These are phyloP conservation scores for Gigaspora rosea DNA, from an alignment of 192 early-diverging fungal genomes.

Conservation along the genomic window DNA sequence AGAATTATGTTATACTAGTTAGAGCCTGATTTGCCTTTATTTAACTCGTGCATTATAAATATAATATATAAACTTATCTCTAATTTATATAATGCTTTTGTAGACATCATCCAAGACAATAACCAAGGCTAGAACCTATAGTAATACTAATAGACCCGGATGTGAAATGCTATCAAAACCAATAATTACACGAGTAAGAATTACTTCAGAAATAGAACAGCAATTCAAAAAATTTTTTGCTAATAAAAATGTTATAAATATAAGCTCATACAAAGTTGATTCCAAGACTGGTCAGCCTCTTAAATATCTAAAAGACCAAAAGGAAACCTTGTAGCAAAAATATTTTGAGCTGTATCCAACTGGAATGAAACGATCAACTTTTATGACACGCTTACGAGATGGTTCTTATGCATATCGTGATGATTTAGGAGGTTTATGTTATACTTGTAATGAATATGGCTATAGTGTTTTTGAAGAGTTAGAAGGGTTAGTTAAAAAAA, in stretches of 20 bases:
- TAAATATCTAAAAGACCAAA: slow-evolving; percentile 9
- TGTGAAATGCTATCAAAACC: neutral
- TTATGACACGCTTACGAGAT: neutral
- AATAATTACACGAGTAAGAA: slow-evolving; percentile 3
- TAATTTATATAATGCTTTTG: neutral
- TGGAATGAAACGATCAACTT: slow-evolving; percentile 5
- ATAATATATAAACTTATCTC: too few relatives aligned
- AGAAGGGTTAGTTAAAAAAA: neutral
- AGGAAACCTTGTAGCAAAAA: neutral
- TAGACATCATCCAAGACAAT: neutral
- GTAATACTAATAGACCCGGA: neutral
- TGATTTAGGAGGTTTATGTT: slow-evolving; percentile 9
- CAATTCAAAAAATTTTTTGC: slow-evolving; percentile 6
- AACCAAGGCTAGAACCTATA: neutral
- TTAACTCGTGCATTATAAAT: too few relatives aligned
- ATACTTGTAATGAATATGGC: too few relatives aligned
- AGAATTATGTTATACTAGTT: too few relatives aligned
- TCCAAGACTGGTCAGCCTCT: neutral
- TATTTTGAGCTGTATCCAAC: neutral
- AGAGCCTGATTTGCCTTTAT: too few relatives aligned
- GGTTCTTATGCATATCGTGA: neutral
- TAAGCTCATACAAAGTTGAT: slow-evolving; percentile 1
- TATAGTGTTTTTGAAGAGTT: slow-evolving; percentile 7
- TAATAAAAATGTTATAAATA: slow-evolving; percentile 6
- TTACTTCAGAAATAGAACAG: neutral